Evolutionary conservation across 768 basidiomycete species (phyloP).

Genomic region (Phylloporus arenicola): DNA sequence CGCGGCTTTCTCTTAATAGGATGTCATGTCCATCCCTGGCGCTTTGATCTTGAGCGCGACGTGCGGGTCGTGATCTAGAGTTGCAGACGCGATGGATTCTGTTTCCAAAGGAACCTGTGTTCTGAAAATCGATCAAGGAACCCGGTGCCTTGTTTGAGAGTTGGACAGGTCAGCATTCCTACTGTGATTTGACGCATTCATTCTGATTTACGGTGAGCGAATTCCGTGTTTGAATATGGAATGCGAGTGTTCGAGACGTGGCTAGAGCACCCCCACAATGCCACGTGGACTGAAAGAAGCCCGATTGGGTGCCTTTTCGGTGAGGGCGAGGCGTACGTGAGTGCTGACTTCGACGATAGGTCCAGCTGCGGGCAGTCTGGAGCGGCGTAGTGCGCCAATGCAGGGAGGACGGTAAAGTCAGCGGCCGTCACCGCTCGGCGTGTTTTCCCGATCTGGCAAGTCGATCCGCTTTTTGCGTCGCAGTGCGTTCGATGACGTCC

Average conservation of each 20-base stretch:
- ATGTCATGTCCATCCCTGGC: constrained; percentile 9
- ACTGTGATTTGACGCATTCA: constrained; percentile 24
- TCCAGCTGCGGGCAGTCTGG: constrained; percentile 1
- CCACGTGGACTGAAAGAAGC: constrained; percentile 14
- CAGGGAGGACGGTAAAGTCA: constrained; percentile 9
- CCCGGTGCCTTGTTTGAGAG: constrained; percentile 20
- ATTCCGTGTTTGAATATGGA: constrained; percentile 17
- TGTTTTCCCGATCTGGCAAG: constrained; percentile 17
- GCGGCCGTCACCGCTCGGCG: constrained; percentile 24
- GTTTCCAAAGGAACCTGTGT: constrained; percentile 24
- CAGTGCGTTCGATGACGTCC: constrained; percentile 13
- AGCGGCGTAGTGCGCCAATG: constrained; percentile 11
- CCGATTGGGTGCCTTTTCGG: constrained; percentile 7
- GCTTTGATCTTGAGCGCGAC: constrained; percentile 17
- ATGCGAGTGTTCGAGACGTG: constrained; percentile 1
- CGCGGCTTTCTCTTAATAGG: constrained; percentile 21
- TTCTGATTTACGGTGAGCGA: constrained; percentile 21
- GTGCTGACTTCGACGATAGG: constrained; percentile 21
- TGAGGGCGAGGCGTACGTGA: constrained; percentile 1
- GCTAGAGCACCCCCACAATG: constrained; percentile 8
- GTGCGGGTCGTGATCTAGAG: constrained; percentile 24
- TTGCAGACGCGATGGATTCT: constrained; percentile 10
- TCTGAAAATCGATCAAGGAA: constrained; percentile 28
- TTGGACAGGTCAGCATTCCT: constrained; percentile 21
- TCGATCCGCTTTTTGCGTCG: constrained; percentile 13